phyloP scores from a whole-genome alignment of 345 rosid species.

The Syzygium grande region DNA sequence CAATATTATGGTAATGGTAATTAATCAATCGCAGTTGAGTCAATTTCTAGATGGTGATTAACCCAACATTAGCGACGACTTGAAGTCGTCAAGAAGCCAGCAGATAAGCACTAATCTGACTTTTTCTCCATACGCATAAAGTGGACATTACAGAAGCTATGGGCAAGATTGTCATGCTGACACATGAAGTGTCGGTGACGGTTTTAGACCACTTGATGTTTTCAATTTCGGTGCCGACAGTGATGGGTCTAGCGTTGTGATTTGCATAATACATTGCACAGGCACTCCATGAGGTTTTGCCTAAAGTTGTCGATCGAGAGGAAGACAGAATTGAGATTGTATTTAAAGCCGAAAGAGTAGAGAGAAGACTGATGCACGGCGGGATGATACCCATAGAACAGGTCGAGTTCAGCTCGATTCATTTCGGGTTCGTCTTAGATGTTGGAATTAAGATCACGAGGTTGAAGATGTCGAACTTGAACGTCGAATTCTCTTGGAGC shows the following conservation, averaged over 20 bases:
- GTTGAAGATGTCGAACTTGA: neutral
- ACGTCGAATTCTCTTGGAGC: no score
- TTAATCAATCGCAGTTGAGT: no score
- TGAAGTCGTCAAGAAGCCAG: neutral
- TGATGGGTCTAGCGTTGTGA: neutral
- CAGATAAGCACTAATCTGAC: neutral
- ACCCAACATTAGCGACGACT: neutral
- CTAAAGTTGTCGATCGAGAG: neutral
- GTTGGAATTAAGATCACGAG: neutral
- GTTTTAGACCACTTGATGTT: neutral
- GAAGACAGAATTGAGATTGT: neutral
- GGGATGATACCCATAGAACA: neutral
- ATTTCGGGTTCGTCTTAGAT: neutral
- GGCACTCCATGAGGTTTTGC: neutral
- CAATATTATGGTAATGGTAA: neutral
- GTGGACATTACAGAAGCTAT: neutral
- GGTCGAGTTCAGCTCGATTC: neutral
- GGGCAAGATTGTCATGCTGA: neutral
- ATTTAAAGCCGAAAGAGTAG: neutral
- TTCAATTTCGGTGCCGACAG: neutral
- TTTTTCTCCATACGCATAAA: neutral
- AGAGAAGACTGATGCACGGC: neutral
- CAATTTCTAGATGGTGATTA: neutral
- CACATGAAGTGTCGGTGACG: neutral
- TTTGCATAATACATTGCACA: neutral